Evolutionary conservation across 306 rosid species (phyloP).

Genomic region (Ziziphus jujuba): DNA sequence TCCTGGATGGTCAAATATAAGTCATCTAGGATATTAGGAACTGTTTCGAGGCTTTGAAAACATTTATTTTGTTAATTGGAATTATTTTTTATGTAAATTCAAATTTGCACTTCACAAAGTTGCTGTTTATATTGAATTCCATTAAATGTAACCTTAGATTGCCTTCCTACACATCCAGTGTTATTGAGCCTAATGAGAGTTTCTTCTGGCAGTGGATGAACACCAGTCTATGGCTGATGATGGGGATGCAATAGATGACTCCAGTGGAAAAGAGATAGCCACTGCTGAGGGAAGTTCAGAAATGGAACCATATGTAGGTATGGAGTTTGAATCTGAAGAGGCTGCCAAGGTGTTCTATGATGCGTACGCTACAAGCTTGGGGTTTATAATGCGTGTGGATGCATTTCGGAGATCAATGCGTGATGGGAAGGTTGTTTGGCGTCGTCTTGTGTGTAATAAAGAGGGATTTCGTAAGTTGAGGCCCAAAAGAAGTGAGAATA

Average conservation of each 20-base stretch:
- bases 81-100: not conserved
- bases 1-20: not conserved
- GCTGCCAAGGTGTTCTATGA: constrained; percentile 49
- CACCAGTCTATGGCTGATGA: constrained; percentile 27
- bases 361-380: constrained; percentile 43
- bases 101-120: not conserved
- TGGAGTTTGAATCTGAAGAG: constrained; percentile 56
- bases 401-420: constrained; percentile 52
- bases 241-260: constrained; percentile 33
- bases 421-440: constrained; percentile 56
- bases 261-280: constrained; percentile 26
- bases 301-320: constrained; percentile 46
- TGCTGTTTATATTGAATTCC: not conserved
- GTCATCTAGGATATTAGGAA: not conserved
- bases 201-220: constrained; percentile 46
- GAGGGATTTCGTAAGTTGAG: constrained; percentile 51
- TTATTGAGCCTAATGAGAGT: constrained; percentile 6
- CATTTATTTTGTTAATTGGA: not conserved
- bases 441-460: constrained; percentile 54
- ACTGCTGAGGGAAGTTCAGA: constrained; percentile 22
- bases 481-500: constrained; percentile 45
- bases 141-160: not conserved
- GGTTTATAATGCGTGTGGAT: constrained; percentile 53
- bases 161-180: not conserved
- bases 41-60: not conserved